Conservation (phyloP, 371 early-diverging fungal species). For the Rhizomucor miehei region DNA sequence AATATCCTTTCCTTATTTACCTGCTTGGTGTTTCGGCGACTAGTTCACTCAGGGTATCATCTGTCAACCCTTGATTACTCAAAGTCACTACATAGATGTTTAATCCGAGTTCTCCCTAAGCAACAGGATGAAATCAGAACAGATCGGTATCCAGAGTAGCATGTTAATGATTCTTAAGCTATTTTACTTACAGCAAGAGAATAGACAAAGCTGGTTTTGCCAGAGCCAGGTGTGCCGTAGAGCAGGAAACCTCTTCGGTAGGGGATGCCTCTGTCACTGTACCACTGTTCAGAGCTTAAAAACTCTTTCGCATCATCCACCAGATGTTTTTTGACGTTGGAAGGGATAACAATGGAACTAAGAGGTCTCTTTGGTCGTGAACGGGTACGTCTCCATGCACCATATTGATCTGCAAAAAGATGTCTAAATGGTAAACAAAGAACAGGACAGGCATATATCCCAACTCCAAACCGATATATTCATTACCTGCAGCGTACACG, state of each 20-base stretch:
- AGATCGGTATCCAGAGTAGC: no score
- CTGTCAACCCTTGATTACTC: slow-evolving; percentile 85
- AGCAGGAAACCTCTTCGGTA: slow-evolving; percentile 84
- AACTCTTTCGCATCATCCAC: slow-evolving; percentile 79
- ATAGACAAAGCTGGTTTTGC: slow-evolving; percentile 95
- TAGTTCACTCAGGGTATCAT: slow-evolving; percentile 85
- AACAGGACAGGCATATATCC: not conserved
- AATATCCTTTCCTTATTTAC: no score
- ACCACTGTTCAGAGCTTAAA: slow-evolving; percentile 79
- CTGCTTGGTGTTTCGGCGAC: slow-evolving; percentile 86
- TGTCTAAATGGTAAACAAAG: not conserved
- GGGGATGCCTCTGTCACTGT: slow-evolving; percentile 87
- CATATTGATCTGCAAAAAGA: slow-evolving; percentile 64
- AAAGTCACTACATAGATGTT: slow-evolving; percentile 94
- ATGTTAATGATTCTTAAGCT: no score
- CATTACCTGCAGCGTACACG: slow-evolving; percentile 61
- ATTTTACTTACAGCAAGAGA: slow-evolving; percentile 80
- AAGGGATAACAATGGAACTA: slow-evolving; percentile 64
- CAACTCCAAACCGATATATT: not conserved
- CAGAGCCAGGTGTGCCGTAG: slow-evolving; percentile 71
- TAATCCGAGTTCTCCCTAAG: slow-evolving; percentile 78
- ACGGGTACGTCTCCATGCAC: slow-evolving; percentile 58
- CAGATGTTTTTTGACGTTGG: slow-evolving; percentile 57
- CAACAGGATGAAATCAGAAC: no score
- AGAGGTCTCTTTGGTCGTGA: slow-evolving; percentile 58